A percentile compares a stretch with the other conserved stretches of the same genome.
Conservation (phyloP, 257 asterid species). For the Jaltomata sinuosa region DNA sequence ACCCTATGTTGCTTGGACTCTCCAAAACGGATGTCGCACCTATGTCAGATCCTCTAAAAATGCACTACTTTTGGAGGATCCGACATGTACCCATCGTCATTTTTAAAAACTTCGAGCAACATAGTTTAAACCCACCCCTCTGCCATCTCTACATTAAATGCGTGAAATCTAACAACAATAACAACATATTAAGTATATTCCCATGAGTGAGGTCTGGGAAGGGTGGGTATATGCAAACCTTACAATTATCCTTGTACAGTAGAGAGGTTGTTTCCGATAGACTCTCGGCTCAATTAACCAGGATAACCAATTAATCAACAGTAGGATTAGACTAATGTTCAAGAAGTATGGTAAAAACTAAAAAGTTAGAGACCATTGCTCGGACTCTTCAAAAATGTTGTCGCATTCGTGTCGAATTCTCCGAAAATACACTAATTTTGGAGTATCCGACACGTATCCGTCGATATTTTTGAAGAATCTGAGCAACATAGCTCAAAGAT, state of each 20-base stretch:
- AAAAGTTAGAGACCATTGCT: background rate
- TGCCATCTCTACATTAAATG: background rate
- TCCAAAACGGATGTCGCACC: too few species aligned
- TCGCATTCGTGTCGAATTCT: rapidly evolving
- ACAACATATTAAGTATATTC: background rate
- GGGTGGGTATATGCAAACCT: too few species aligned
- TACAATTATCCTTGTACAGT: too few species aligned
- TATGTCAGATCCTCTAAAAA: too few species aligned
- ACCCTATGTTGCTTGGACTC: too few species aligned
- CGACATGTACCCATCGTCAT: too few species aligned
- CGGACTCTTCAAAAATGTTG: background rate
- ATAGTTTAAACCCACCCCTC: background rate
- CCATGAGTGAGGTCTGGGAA: background rate
- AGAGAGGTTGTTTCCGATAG: rapidly evolving
- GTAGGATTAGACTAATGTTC: background rate
- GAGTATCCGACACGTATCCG: background rate
- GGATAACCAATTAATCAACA: background rate
- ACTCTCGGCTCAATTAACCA: background rate
- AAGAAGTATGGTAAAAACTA: too few species aligned
- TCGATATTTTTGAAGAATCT: background rate
- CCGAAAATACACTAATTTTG: too few species aligned
- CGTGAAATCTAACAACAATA: background rate
- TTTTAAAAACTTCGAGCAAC: too few species aligned
- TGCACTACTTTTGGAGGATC: too few species aligned
- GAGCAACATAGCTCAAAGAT: background rate